These are phyloP conservation scores for Phtheirospermum japonicum DNA, from an alignment of 257 asterid genomes.

Conservation along the genomic window DNA sequence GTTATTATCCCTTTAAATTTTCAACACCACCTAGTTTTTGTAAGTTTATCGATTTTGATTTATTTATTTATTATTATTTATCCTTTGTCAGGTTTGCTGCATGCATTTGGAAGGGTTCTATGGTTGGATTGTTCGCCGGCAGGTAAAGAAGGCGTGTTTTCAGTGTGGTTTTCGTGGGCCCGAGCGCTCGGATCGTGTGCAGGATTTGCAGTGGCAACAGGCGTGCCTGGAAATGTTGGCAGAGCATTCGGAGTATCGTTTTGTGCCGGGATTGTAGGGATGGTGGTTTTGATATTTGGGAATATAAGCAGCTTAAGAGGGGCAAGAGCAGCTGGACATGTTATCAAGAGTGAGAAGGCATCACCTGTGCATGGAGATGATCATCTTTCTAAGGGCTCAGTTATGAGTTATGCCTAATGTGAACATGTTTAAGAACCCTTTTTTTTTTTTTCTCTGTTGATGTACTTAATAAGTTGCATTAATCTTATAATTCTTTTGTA, in stretches of 20 bases:
- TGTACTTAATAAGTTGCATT: slow-evolving; percentile 34
- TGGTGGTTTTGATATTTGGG: slow-evolving; percentile 64
- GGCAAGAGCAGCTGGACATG: slow-evolving; percentile 80
- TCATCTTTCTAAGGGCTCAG: slow-evolving; percentile 33
- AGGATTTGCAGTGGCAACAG: slow-evolving; percentile 68
- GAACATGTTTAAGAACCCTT: slow-evolving; percentile 36
- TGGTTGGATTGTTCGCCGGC: slow-evolving; percentile 80
- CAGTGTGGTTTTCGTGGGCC: slow-evolving; percentile 83
- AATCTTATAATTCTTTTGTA: slow-evolving; percentile 34
- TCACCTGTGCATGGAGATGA: slow-evolving; percentile 47
- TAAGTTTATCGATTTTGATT: too few relatives aligned
- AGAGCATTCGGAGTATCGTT: slow-evolving; percentile 64
- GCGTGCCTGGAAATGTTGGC: slow-evolving; percentile 53
- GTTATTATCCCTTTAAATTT: neutral
- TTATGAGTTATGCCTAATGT: slow-evolving; percentile 30
- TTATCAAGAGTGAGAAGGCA: slow-evolving; percentile 41
- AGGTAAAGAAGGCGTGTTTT: slow-evolving; percentile 87
- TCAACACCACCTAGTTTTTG: too few relatives aligned
- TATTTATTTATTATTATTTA: too few relatives aligned
- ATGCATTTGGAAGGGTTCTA: slow-evolving; percentile 79
- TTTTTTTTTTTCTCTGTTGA: neutral
- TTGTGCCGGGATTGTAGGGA: slow-evolving; percentile 53
- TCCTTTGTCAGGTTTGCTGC: slow-evolving; percentile 49
- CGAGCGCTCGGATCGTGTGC: slow-evolving; percentile 65
- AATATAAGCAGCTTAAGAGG: slow-evolving; percentile 76